Percentiles rank a stretch among this genome's conserved stretches.
Conservation (phyloP, 345 rosid genomes). For the Firmiana major region DNA sequence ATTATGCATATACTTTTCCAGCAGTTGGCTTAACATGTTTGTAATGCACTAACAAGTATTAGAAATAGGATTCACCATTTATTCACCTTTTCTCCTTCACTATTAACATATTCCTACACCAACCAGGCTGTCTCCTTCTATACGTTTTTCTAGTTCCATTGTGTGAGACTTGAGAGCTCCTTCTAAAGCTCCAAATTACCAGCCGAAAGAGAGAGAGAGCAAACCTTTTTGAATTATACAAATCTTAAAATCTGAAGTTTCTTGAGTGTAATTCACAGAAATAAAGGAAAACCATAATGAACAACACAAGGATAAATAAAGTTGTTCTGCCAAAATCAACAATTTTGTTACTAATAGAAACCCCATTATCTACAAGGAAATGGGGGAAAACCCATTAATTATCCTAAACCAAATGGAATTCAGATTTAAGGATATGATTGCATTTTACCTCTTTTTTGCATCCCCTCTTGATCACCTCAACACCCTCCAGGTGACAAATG, state of each 20-base stretch:
- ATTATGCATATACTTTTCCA: too few relatives aligned
- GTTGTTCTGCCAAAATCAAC: conserved; percentile 10
- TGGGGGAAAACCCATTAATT: conserved; percentile 1
- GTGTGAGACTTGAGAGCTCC: conserved; percentile 9
- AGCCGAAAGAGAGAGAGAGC: conserved; percentile 26
- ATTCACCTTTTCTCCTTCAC: neutral
- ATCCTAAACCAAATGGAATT: conserved; percentile 8
- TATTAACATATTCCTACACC: neutral
- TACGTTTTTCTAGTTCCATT: neutral
- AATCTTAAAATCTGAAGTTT: neutral
- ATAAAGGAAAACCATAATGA: neutral
- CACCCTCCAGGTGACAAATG: neutral
- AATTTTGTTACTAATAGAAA: conserved; percentile 11
- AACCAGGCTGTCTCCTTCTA: neutral
- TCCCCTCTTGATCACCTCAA: neutral
- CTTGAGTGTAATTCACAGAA: neutral
- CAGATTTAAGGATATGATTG: conserved; percentile 12
- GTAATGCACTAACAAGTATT: neutral
- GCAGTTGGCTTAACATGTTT: neutral
- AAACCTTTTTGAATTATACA: neutral
- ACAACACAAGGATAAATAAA: neutral
- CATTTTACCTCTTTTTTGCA: neutral
- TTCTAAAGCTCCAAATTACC: conserved; percentile 15
- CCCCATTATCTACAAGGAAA: conserved; percentile 20
- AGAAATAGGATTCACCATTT: too few relatives aligned